These are phyloP conservation scores for Aspergillus arachidicola DNA, from an alignment of 2,329 filamentous ascomycete genomes.

Conservation along the genomic window DNA sequence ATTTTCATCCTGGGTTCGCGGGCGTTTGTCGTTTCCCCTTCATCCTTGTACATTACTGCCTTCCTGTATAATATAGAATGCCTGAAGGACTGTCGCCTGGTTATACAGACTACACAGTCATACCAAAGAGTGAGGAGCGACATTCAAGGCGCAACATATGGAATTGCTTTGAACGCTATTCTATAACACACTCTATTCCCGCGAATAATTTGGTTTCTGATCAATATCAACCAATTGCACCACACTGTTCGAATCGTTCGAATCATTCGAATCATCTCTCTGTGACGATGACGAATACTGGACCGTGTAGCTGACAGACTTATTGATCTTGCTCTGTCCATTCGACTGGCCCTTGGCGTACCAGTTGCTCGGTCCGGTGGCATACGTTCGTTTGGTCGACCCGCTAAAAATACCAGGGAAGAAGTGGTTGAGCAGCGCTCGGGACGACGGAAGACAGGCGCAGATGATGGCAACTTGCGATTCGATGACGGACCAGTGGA, in stretches of 20 bases:
- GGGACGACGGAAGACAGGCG: conserved; percentile 29
- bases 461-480: conserved; percentile 29
- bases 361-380: conserved; percentile 5
- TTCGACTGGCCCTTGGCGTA: neutral
- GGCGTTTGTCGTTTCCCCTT: neutral
- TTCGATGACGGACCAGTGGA: conserved; percentile 34
- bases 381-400: conserved; percentile 16
- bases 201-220: neutral
- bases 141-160: neutral
- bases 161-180: neutral
- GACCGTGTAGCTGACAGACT: conserved; percentile 29
- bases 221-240: neutral
- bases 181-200: neutral
- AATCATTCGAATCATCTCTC: neutral
- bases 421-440: conserved; percentile 25
- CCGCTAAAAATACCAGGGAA: conserved; percentile 21
- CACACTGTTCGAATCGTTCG: neutral
- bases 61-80: neutral
- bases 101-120: no score
- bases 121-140: no score
- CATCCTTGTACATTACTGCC: neutral
- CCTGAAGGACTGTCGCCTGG: no score
- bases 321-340: conserved; percentile 24
- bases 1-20: neutral
- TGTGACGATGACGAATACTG: conserved; percentile 21